These are phyloP conservation scores for Urtica urens DNA, from an alignment of 306 rosid genomes.

Conservation along the genomic window DNA sequence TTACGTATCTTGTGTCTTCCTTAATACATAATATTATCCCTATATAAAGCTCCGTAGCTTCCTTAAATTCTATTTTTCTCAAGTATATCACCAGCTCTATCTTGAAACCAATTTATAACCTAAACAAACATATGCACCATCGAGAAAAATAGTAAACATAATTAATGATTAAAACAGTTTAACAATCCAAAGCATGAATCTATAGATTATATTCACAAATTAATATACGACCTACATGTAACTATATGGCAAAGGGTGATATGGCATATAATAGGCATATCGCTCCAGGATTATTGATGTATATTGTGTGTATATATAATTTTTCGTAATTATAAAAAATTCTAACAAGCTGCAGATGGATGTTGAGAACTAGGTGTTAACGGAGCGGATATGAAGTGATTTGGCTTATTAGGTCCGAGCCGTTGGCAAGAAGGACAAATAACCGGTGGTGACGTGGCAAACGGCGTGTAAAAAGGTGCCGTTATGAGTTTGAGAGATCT, in stretches of 20 bases:
- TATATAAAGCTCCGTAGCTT: too few relatives aligned
- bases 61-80: too few relatives aligned
- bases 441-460: slow-evolving; percentile 44
- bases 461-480: slow-evolving; percentile 35
- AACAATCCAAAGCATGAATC: too few relatives aligned
- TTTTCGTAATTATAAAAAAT: too few relatives aligned
- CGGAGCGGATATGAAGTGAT: slow-evolving; percentile 30
- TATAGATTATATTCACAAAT: too few relatives aligned
- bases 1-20: not conserved
- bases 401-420: slow-evolving; percentile 15
- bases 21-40: too few relatives aligned
- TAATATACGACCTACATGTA: too few relatives aligned
- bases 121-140: not conserved
- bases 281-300: too few relatives aligned
- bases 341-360: slow-evolving; percentile 55
- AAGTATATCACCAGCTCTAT: not conserved
- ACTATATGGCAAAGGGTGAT: too few relatives aligned
- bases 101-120: not conserved
- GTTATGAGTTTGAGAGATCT: slow-evolving; percentile 31
- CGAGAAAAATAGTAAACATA: too few relatives aligned
- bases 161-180: too few relatives aligned
- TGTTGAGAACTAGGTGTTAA: slow-evolving; percentile 18
- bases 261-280: too few relatives aligned
- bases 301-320: not conserved
- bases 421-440: not conserved